Evolutionary conservation across 192 early-diverging fungal species (phyloP), one percentile per base, ranked within the genome.

Genomic region (Coemansia sp.): DNA sequence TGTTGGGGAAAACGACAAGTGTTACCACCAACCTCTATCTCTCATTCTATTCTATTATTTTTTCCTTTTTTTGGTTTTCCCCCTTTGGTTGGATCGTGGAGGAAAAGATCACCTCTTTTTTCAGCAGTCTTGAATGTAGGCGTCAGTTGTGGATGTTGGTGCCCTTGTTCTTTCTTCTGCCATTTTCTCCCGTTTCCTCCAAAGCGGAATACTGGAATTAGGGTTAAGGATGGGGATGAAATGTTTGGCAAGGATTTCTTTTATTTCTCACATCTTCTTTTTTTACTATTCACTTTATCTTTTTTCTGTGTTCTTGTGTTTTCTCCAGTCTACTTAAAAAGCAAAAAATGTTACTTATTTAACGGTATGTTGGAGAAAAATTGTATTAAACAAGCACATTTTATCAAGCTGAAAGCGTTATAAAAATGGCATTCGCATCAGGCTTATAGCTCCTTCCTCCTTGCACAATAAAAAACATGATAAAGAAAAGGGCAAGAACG

Each of bases 41-140:
- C 37, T 59, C 17, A 19, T 56, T 38, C 38, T 64, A 37, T 25
- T 25, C 1, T 67, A 57, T 55, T 39, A 59, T 11, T 59, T 67
- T 59, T 45, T 53, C 51, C 22, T 16, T 51, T 16, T 22, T 14
- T 25, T 53, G 61, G 57, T 50, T 61, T 32, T 50, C 19, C 25
- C 25, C 25, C 25, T 25, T 25, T 25, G 13, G 43, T 45, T 13
- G 48, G 48, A 50, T 50, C 48, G 48, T 12, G 17, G 48, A 50
- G 48, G 48, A 10, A 6, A 16, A 25, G 25, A 61, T 41, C 32
- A 14, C 13, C n/a, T 61, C 40, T 61, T 61, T 39, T 38, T 44
- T 32, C 37, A 17, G 20, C 37, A 51, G 63, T 43, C 38, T 25
- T 64, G 63, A 9, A 51, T 64, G 46, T 64, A n/a, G 12, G 48